phyloP scores from a whole-genome alignment of 495 filamentous ascomycete genomes.

The Daldinia concentrica region DNA sequence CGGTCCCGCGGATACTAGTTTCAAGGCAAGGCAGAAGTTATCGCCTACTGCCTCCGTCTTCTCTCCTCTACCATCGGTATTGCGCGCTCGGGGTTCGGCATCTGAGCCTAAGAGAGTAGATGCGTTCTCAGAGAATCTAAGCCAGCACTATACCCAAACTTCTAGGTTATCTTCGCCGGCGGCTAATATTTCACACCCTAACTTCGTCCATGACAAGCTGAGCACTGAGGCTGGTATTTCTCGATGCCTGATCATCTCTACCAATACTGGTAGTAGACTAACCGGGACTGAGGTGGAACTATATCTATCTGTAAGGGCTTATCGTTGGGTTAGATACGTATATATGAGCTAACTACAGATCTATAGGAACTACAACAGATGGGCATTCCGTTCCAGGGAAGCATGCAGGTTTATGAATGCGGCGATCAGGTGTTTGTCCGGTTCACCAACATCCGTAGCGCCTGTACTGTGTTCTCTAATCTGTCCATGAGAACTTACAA shows the following conservation, averaged over 20 bases:
- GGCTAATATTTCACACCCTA: neutral
- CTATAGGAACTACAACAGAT: constrained; percentile 48
- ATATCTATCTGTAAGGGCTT: constrained; percentile 51
- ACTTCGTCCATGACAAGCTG: constrained; percentile 37
- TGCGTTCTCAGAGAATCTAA: constrained; percentile 15
- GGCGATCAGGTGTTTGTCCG: constrained; percentile 60
- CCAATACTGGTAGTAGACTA: constrained; percentile 35
- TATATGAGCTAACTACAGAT: constrained; percentile 1
- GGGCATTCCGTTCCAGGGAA: constrained; percentile 45
- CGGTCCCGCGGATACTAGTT: constrained; percentile 35
- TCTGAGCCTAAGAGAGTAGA: constrained; percentile 32
- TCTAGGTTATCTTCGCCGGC: constrained; percentile 15
- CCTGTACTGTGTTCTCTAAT: constrained; percentile 58
- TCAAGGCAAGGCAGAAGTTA: constrained; percentile 53
- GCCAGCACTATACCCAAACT: constrained; percentile 10
- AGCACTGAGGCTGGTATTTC: constrained; percentile 54
- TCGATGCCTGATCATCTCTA: constrained; percentile 51
- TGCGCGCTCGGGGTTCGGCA: constrained; percentile 45
- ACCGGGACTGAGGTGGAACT: constrained; percentile 45
- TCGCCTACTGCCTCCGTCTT: constrained; percentile 62
- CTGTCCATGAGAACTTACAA: constrained; percentile 54
- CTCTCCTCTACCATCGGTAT: constrained; percentile 48
- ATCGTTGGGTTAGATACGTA: neutral
- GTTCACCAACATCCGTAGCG: constrained; percentile 67
- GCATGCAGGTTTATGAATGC: constrained; percentile 40